phyloP scores from a whole-genome alignment of 2,329 filamentous ascomycete species.

The Neoscytalidium dimidiatum region DNA sequence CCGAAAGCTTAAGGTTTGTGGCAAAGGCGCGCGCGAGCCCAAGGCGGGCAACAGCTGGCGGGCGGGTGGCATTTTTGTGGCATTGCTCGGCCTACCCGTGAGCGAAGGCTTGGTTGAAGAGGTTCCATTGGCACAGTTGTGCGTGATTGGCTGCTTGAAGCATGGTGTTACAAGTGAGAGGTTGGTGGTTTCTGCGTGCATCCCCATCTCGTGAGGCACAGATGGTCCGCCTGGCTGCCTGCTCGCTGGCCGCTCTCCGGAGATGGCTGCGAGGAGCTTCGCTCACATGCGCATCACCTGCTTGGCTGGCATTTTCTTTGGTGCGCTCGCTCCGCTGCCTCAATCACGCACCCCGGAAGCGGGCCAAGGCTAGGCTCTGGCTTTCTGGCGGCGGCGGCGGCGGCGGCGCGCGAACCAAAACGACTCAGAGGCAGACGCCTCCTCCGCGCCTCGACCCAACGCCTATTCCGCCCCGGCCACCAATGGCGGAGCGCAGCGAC shows the following conservation, averaged over 20 bases:
- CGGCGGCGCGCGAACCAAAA: neutral
- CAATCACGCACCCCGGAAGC: neutral
- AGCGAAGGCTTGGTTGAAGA: neutral
- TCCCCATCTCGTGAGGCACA: neutral
- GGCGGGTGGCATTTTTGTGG: neutral
- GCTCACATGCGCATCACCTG: neutral
- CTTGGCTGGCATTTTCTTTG: neutral
- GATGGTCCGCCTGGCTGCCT: neutral
- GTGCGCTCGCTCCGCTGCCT: neutral
- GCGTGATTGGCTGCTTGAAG: neutral
- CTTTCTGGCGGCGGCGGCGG: no score
- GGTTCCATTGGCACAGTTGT: neutral
- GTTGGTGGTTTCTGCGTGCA: neutral
- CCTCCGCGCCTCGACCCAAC: neutral
- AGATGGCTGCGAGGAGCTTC: no score
- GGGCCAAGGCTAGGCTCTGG: neutral
- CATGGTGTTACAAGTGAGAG: neutral
- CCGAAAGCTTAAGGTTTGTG: neutral
- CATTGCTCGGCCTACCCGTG: neutral
- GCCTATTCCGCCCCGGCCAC: neutral
- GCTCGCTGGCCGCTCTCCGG: neutral
- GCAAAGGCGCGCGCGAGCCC: no score
- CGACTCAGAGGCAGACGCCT: slow-evolving; percentile 4
- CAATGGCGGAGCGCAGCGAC: neutral
- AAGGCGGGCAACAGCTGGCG: neutral